Evolutionary conservation across 257 asterid species (phyloP).

Genomic region (Gardenia jasminoides): DNA sequence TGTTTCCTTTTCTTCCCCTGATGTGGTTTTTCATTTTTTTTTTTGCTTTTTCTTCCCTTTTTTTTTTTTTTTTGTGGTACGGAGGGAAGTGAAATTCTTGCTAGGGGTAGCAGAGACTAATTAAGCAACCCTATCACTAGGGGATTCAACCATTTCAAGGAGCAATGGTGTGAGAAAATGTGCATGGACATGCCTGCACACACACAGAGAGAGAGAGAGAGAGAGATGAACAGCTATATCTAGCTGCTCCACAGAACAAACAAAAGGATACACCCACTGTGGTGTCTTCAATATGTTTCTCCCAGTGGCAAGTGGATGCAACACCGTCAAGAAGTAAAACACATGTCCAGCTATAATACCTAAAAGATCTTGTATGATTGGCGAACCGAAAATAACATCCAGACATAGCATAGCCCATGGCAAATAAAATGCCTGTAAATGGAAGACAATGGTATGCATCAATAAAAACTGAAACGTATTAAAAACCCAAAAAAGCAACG

Average conservation of each 20-base stretch:
- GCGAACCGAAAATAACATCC: constrained; percentile 84
- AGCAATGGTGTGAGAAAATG: not conserved
- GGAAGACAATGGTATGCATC: not conserved
- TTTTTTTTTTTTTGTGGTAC: no score
- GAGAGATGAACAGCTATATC: not conserved
- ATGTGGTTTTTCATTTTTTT: no score
- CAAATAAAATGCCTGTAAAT: constrained; percentile 81
- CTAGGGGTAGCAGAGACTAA: not conserved
- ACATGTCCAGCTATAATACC: constrained; percentile 93
- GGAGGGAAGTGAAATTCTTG: no score
- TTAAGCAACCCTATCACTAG: not conserved
- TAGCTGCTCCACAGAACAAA: not conserved
- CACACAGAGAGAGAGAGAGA: not conserved
- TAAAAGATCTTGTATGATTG: constrained; percentile 69
- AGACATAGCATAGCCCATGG: constrained; percentile 99
- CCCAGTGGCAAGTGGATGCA: constrained; percentile 96
- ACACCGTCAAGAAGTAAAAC: constrained; percentile 78
- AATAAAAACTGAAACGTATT: not conserved
- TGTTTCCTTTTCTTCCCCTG: no score
- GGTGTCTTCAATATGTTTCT: constrained; percentile 74
- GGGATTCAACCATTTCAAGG: not conserved
- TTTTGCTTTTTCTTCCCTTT: no score
- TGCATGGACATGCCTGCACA: not conserved
- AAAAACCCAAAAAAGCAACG: not conserved
- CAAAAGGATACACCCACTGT: constrained; percentile 77